Evolutionary conservation across 23 red algal species (phyloP), one percentile per base, ranked within the genome.

Genomic region (Chondrus crispus): DNA sequence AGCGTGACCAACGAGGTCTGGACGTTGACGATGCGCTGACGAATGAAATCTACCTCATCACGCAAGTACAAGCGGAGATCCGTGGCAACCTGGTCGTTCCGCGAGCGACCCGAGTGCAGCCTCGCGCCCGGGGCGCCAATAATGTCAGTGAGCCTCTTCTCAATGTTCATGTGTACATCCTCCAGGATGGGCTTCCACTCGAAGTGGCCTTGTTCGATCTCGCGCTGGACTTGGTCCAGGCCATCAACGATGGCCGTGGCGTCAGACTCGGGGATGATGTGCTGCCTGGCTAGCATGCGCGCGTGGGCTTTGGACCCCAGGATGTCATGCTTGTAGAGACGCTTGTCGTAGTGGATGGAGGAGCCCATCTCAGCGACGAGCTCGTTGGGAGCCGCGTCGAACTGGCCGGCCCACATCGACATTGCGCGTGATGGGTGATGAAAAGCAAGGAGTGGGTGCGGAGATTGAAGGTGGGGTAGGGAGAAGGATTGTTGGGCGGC

Each of bases 91-190:
- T 99, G 97, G 66, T 99, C 97, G 44, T 99, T 99, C 3, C 97
- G 80, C 1, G 91, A 95, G 51, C 97, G 94, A 48, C 91, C 97
- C 11, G 94, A 74, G 77, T 99, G 97, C 35, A 99, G 54, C 24
- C 88, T 77, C 42, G 90, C 90, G 0, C 97, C 97, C 32, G 94
- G 44, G 5, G 55, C 87, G 24, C 97, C 97, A 81, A 99, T 88
- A 66, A 87, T 62, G 47, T 91, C 60, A 20, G 94, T 99, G 42
- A 99, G 92, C 28, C 94, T 62, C 12, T 62, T 84, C 79, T 99
- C 97, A 57, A 99, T 88, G 63, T 99, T 99, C 97, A 99, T 99
- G 76, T 99, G 97, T 3, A 99, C 85, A 69, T 99, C 97, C 89
- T 99, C 97, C 29, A 99, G 74, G 1, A 82, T 57, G 8, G 45